phyloP scores from a whole-genome alignment of 1,139 yeast genomes.

The Yamadazyma oceani region DNA sequence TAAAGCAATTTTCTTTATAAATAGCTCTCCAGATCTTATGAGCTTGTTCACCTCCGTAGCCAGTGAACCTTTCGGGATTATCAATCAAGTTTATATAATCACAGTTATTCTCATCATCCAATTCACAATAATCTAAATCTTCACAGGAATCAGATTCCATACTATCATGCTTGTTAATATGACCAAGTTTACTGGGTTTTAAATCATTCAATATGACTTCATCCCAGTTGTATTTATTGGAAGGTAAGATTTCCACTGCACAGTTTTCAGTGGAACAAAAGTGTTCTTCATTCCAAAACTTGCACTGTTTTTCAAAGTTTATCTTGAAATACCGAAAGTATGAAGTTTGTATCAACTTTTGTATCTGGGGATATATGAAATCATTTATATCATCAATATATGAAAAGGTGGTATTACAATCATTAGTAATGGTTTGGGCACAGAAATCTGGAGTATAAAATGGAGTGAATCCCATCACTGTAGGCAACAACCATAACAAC shows the following conservation, averaged over 20 bases:
- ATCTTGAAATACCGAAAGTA: slow-evolving; percentile 87
- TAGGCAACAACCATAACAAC: too few relatives aligned
- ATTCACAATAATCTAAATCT: slow-evolving; percentile 56
- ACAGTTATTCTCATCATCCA: slow-evolving; percentile 60
- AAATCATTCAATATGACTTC: slow-evolving; percentile 61
- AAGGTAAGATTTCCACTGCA: slow-evolving; percentile 73
- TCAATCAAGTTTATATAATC: slow-evolving; percentile 84
- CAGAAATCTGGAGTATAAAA: slow-evolving; percentile 49
- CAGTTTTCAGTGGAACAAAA: slow-evolving; percentile 93
- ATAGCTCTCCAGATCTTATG: slow-evolving; percentile 92
- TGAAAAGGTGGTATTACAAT: slow-evolving; percentile 49
- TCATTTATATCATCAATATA: slow-evolving; percentile 42
- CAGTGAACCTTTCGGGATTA: slow-evolving; percentile 96
- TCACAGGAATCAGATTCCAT: slow-evolving; percentile 21
- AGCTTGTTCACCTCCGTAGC: slow-evolving; percentile 91
- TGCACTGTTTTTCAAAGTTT: slow-evolving; percentile 83
- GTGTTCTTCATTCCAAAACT: slow-evolving; percentile 81
- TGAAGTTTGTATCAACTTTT: slow-evolving; percentile 60
- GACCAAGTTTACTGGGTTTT: slow-evolving; percentile 44
- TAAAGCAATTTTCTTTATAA: slow-evolving; percentile 86
- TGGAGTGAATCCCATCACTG: slow-evolving; percentile 26
- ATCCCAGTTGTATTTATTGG: slow-evolving; percentile 55
- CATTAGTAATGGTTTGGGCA: slow-evolving; percentile 46
- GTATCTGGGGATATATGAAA: slow-evolving; percentile 48
- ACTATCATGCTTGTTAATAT: slow-evolving; percentile 21